Percentiles rank a stretch among this genome's conserved stretches.
Evolutionary conservation across 331 rosid species (phyloP).

Genomic region (Stylosanthes scabra): DNA sequence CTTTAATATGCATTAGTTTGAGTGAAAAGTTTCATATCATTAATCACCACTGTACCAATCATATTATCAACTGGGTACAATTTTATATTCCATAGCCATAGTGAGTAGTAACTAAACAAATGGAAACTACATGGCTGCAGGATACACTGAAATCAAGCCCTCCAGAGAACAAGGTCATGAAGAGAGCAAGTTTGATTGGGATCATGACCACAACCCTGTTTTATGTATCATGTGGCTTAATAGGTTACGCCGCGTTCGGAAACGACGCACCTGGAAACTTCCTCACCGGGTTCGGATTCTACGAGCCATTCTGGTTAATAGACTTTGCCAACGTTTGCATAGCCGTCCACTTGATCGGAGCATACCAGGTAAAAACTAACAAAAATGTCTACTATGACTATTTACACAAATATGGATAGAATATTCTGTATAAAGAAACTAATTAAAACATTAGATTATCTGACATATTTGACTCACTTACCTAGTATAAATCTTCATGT

Average conservation of each 20-base stretch:
- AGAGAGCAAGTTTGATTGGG: conserved; percentile 79
- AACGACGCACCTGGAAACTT: conserved; percentile 94
- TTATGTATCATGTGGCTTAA: conserved; percentile 80
- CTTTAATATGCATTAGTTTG: too few species aligned
- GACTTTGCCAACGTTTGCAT: conserved; percentile 92
- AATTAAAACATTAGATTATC: too few species aligned
- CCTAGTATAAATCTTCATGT: too few species aligned
- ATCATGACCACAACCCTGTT: conserved; percentile 80
- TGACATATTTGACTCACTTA: too few species aligned
- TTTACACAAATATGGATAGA: too few species aligned
- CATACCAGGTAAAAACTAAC: conserved; percentile 74
- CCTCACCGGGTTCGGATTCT: conserved; percentile 99
- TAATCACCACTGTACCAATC: not conserved
- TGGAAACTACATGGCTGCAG: conserved; percentile 46
- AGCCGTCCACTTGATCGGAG: conserved; percentile 81
- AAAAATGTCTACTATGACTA: too few species aligned
- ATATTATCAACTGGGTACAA: not conserved
- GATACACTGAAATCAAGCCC: conserved; percentile 90
- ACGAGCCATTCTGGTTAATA: conserved; percentile 97
- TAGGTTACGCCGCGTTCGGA: conserved; percentile 97
- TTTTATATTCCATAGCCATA: conserved; percentile 17
- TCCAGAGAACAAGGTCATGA: conserved; percentile 90
- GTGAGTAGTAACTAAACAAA: not conserved
- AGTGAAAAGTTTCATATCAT: not conserved
- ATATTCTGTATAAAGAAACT: too few species aligned